A percentile compares a stretch with the other conserved stretches of the same genome.
Conservation (phyloP, 2,329 filamentous ascomycete species). For the Camptophora hylomeconis region DNA sequence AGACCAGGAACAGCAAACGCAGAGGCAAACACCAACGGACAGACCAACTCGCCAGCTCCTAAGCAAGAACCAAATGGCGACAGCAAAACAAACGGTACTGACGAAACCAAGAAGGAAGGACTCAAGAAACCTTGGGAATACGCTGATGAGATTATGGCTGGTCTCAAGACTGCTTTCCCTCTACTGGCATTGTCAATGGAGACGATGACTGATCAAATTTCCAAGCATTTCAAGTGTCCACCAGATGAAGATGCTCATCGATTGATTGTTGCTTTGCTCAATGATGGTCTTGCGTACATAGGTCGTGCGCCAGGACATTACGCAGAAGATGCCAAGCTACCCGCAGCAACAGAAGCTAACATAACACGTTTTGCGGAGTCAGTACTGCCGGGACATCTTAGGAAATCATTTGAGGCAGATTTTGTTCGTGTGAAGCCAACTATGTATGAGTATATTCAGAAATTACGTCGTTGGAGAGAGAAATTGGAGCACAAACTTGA, state of each 20-base stretch:
- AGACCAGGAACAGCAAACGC: conserved; percentile 32
- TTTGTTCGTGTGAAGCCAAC: conserved; percentile 92
- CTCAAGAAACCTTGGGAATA: conserved; percentile 86
- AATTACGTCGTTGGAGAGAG: conserved; percentile 87
- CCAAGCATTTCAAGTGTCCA: conserved; percentile 98
- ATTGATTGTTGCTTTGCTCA: conserved; percentile 90
- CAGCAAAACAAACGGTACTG: conserved; percentile 27
- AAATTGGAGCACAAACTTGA: conserved; percentile 98
- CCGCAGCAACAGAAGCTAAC: conserved; percentile 81
- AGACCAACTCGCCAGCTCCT: conserved; percentile 25
- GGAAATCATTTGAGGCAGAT: conserved; percentile 93
- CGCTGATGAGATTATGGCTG: conserved; percentile 88
- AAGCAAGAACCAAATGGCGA: conserved; percentile 42
- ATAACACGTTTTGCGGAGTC: conserved; percentile 95
- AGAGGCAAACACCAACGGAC: conserved; percentile 20
- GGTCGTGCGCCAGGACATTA: conserved; percentile 77
- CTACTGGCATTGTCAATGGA: conserved; percentile 95
- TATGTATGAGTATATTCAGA: conserved; percentile 98
- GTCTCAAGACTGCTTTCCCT: conserved; percentile 93
- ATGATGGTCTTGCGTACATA: conserved; percentile 88
- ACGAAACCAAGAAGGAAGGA: conserved; percentile 22
- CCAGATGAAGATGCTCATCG: conserved; percentile 96
- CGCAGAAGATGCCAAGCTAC: conserved; percentile 81
- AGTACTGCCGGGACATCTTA: conserved; percentile 84
- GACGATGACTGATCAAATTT: conserved; percentile 97